These are phyloP conservation scores for Voacanga thouarsii DNA, from an alignment of 257 asterid genomes.

Conservation along the genomic window DNA sequence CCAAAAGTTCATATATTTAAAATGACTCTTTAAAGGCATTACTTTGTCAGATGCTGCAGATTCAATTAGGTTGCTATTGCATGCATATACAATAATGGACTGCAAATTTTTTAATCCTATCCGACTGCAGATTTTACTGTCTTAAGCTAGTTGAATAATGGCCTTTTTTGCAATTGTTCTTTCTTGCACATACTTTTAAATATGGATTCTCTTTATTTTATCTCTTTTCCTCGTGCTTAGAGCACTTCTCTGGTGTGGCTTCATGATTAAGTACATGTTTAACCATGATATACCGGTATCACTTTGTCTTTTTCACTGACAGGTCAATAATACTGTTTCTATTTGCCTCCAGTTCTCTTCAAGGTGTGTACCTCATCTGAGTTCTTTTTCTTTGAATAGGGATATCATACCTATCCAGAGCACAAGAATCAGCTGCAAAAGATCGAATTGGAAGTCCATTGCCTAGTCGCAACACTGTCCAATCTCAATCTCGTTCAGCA, in stretches of 20 bases:
- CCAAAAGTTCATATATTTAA: not conserved
- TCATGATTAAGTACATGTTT: not conserved
- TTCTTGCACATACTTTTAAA: not conserved
- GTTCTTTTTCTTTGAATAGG: constrained; percentile 44
- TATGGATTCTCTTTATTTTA: not conserved
- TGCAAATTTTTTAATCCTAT: not conserved
- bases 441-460: constrained; percentile 43
- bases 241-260: not conserved
- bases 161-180: not conserved
- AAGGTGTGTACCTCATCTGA: not conserved
- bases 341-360: not conserved
- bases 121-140: not conserved
- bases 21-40: not conserved
- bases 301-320: not conserved
- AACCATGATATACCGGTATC: no score
- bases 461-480: constrained; percentile 22
- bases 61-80: not conserved
- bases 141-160: not conserved
- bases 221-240: not conserved
- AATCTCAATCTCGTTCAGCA: constrained; percentile 31
- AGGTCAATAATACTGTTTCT: not conserved
- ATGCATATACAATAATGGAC: not conserved
- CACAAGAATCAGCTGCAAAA: constrained; percentile 64
- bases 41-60: not conserved
- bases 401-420: constrained; percentile 86